Evolutionary conservation across 2,329 filamentous ascomycete species (phyloP), one percentile per base, ranked within the genome.

Genomic region (Alternaria panax): DNA sequence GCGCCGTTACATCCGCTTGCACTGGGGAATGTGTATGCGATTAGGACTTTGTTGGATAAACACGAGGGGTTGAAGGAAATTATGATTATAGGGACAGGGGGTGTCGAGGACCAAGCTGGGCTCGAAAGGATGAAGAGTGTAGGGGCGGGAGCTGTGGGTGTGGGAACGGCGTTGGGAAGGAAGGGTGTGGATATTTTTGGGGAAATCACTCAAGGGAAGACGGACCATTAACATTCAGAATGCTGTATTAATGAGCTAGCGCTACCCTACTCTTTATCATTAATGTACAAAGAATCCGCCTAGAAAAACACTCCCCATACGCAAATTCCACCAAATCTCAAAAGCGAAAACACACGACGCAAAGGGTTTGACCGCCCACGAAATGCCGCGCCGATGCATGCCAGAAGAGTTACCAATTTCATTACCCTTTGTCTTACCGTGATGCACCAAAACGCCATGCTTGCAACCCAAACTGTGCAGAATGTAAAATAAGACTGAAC

Each of bases 1-100:
- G 84, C 89, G 11, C 85, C 90, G 18, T 78, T 94, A 42, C 91
- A 93, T 76, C 88, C 90, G 0, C 79, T 94, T 0, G 88, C 90
- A 0, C 76, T 94, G 28, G 91, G 91, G 0, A 94, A 93, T 67
- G 91, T 93, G 30, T 81, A 81, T n/a, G 88, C 86, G 1, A 82
- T 94, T n/a, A 78, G 88, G 20, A 75, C 73, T 20, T 72, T 90
- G 77, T 74, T 93, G 16, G 85, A 89, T 64, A 75, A 78, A 32
- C 69, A 82, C 14, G 69, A 79, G 0, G 59, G 75, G 55, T 75
- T 92, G 47, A 75, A 75, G 9, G 79, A 83, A n/a, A 80, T 93
- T 24, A 79, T 80, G 16, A 81, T 93, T 28, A 87, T 93, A 55
- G 91, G 91, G 0, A 85, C 91, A 0, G 91, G 91, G 1, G 91